Conservation (phyloP, 2,329 filamentous ascomycete species). For the Beauveria rudraprayagi region DNA sequence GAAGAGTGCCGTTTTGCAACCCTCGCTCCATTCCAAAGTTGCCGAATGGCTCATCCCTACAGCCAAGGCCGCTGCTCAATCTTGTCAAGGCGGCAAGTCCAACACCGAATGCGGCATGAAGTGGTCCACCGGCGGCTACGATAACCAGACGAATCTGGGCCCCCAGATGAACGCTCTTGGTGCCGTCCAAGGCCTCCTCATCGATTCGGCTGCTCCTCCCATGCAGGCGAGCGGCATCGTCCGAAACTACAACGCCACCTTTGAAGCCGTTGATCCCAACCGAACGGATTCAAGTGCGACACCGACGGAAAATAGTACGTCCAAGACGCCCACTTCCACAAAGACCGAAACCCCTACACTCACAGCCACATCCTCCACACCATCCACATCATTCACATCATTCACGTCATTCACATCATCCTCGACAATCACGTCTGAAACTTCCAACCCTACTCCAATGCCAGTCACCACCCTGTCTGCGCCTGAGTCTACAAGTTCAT, state of each 20-base stretch:
- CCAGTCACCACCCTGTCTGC: not conserved
- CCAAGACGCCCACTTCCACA: not conserved
- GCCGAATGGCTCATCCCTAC: conserved; percentile 41
- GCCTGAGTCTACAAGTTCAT: not conserved
- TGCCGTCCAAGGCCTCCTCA: conserved; percentile 51
- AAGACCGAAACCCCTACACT: conserved; percentile 1
- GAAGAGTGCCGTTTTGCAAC: conserved; percentile 47
- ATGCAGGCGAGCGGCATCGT: conserved; percentile 40
- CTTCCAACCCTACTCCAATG: not conserved
- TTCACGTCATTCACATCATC: not conserved
- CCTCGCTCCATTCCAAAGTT: conserved; percentile 42
- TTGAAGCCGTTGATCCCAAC: conserved; percentile 16
- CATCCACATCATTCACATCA: not conserved
- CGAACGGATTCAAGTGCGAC: not conserved
- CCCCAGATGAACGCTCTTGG: conserved; percentile 60
- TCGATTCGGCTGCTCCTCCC: conserved; percentile 34
- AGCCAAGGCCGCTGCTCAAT: conserved; percentile 45
- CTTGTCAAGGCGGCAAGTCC: conserved; percentile 48
- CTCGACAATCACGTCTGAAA: not conserved
- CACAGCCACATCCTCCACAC: not conserved
- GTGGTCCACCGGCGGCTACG: conserved; percentile 53
- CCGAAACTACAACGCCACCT: conserved; percentile 27
- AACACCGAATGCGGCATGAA: conserved; percentile 51
- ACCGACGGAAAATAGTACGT: conserved; percentile 5
- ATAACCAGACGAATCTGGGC: conserved; percentile 48